Base-by-base conservation (phyloP, 2,329 filamentous ascomycete species). In the Cercospora citrullina region DNA sequence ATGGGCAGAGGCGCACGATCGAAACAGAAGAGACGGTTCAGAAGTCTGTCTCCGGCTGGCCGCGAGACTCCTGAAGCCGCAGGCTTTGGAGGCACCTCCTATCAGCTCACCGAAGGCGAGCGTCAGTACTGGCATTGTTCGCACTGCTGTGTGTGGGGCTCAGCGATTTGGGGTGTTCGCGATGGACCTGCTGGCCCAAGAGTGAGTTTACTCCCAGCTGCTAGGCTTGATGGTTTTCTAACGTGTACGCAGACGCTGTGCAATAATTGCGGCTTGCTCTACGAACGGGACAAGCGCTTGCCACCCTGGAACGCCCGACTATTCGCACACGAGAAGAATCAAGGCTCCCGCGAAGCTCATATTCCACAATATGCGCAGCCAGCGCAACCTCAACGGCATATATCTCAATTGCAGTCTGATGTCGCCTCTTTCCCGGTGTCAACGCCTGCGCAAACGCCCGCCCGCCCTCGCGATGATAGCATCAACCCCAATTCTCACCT, bases 1-100 rank as follows among this genome's bases (percentile, higher is more conserved):
- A 94, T 97, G 89, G 94, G 94, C 23, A 86, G 94, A 64, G 94
- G 94, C 26, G 94, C 97, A 81, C 85, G 94, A 57, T 95, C 91
- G 74, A 98, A 97, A 86, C 96, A 96, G 85, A 97, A 97, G 87
- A 87, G 92, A 72, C 87, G 94, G 28, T 96, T 97, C 83, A 87
- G 94, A 73, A 96, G 93, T 79, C 80, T 97, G 70, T 96, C 93
- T 76, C 94, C 95, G 0, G 81, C 89, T 21, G 91, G 87, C n/a
- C 86, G 94, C 66, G 91, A 91, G 10, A 97, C 94, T 1, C 94
- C 93, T 0, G 94, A 96, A 73, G 83, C 83, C 60, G 84, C 84
- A 6, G 85, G 89, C 21, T 90, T 87, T 81, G 93, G 90, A 9
- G 90, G 88, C 51, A 82, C 87, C 66, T 84, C 83, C 53, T 84